Base-by-base conservation (phyloP, 2,329 filamentous ascomycete genomes). In the Acrocalymma vagum region DNA sequence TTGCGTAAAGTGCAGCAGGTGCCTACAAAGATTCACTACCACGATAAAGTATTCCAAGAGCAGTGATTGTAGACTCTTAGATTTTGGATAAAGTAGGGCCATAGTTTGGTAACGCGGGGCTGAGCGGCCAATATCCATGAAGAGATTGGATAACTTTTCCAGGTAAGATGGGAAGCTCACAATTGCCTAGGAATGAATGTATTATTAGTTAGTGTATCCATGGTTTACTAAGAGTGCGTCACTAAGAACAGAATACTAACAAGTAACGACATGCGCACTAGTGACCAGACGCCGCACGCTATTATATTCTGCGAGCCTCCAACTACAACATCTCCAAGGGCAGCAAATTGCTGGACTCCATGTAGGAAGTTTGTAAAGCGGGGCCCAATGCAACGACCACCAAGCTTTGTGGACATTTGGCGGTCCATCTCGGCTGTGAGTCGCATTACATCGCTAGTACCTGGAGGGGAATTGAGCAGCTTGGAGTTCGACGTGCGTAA, bases 251-350 rank as follows among this genome's bases (percentile, higher is more conserved):
- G n/a, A n/a, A n/a, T n/a, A 64, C 68, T 22, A 24, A 78, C 72
- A 28, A 73, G 42, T 14, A 78, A 56, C 2, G 71, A 66, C 45
- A 72, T 66, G 28, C 73, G 65, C 7, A 77, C 71, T 2, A 74
- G 38, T 1, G 71, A 64, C 76, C 74, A 78, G 0, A 78, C 71
- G 9, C 73, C 65, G 39, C 71, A 73, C 0, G 74, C 73, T 6
- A 77, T 56, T 0, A 77, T 28, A 26, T 76, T 77, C 48, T 78
- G 74, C 0, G 69, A 70, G 1, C 71, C 72, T 0, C 74, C 73
- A 11, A 77, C 22, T 1, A 73, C 28, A 6, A 71, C 54, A 52
- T 72, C 71, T 5, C 74, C 74, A n/a, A 77, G 45, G 0, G 68
- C 64, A 13, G 70, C 72, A 33, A 72, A 78, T 39, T 73, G 69